Evolutionary conservation across 2,329 filamentous ascomycete species (phyloP).

Genomic region (Gaeumannomyces tritici): DNA sequence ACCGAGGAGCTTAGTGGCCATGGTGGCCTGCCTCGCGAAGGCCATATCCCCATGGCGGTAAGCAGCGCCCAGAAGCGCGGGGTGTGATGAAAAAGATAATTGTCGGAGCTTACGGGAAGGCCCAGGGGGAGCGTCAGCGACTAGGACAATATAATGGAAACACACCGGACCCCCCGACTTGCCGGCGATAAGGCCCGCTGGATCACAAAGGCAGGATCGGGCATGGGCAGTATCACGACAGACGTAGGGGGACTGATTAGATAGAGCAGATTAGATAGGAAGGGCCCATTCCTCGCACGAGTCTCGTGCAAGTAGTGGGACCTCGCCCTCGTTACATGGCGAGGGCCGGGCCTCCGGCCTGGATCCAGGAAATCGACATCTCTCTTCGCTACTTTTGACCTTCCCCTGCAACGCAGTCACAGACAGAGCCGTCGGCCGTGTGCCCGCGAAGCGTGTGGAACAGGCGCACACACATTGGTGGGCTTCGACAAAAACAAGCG

Average conservation of each 20-base stretch:
- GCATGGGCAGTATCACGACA: no score
- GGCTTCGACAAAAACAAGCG: neutral
- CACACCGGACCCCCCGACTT: neutral
- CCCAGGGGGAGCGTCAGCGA: neutral
- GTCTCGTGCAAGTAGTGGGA: no score
- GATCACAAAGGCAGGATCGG: neutral
- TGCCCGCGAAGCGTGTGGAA: neutral
- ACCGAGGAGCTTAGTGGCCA: neutral
- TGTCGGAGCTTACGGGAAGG: neutral
- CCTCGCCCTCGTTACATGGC: no score
- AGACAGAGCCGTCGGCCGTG: neutral
- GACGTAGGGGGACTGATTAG: no score
- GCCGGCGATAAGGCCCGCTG: neutral
- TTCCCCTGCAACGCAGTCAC: no score
- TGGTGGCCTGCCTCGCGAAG: neutral
- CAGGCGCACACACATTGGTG: neutral
- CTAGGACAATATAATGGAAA: neutral
- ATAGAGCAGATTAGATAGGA: no score
- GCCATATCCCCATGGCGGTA: neutral
- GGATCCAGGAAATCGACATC: no score
- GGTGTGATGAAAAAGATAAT: conserved; percentile 86
- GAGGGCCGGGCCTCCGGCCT: no score
- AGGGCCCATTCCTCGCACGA: no score
- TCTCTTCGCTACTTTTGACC: no score
- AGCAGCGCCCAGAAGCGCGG: neutral